Base-by-base conservation (phyloP, 495 filamentous ascomycete genomes). In the Terfezia claveryi region DNA sequence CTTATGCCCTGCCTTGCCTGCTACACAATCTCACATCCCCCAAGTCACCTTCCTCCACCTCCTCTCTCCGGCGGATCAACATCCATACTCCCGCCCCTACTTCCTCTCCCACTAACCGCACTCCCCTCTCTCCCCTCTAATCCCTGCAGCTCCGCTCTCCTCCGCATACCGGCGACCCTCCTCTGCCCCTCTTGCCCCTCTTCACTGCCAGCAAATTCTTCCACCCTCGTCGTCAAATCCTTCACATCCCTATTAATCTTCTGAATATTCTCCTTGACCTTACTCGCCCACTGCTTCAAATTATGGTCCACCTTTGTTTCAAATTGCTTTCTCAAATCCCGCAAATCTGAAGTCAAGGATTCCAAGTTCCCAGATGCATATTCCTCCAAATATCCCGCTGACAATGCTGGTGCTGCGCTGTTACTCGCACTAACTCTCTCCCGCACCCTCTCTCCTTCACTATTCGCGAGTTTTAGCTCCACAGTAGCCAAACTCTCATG, bases 221-320 rank as follows among this genome's bases (percentile, higher is more conserved):
- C 27, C 7, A 32, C 7, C 27, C 27, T 32, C 1, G 12, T 10
- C 14, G 36, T 10, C 20, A 17, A 20, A 32, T 37, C 27, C 4
- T 17, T 38, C 20, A 65, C 50, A 0, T 62, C 57, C 8, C 66
- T 61, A 41, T 62, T 62, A 23, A 58, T 66, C 12, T 65, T 60
- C 52, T 64, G 70, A 8, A 64, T 63, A 49, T 64, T 66, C n/a
- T 66, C 67, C 38, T 16, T 36, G 17, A 50, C 57, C 46, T 57
- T 54, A 20, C 36, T 56, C n/a, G 50, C 52, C 32, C 14, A 37
- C n/a, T 56, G 53, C 23, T 49, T 51, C 52, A 55, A 55, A 17
- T 12, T 36, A 3, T 16, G 20, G 12, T 55, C 36, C 32, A 50
- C 57, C 32, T 23, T 37, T 12, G 49, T 27, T 14, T 46, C 41